These are phyloP conservation scores for Xylaria grammica DNA, from an alignment of 495 filamentous ascomycete genomes.

Conservation along the genomic window DNA sequence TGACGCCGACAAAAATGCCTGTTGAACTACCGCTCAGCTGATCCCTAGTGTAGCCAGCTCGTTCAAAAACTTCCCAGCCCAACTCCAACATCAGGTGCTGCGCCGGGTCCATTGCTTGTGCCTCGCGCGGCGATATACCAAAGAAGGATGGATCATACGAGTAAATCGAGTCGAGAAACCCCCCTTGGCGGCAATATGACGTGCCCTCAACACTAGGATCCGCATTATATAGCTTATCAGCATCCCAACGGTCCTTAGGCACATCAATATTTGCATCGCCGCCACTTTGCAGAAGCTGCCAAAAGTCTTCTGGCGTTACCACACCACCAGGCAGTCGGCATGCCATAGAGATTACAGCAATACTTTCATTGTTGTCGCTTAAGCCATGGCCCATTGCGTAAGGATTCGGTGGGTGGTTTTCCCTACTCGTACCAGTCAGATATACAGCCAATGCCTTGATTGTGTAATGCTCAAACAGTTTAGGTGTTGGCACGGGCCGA, in stretches of 20 bases:
- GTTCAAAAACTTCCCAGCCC: conserved; percentile 46
- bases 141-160: conserved; percentile 47
- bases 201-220: conserved; percentile 24
- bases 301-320: conserved; percentile 35
- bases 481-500: conserved; percentile 24
- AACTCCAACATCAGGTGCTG: conserved; percentile 44
- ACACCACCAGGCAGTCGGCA: conserved; percentile 37
- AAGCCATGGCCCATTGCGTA: background rate
- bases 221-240: conserved; percentile 22
- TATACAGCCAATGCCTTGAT: conserved; percentile 36
- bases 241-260: conserved; percentile 32
- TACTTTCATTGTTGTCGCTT: conserved; percentile 23
- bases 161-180: conserved; percentile 22
- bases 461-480: conserved; percentile 40
- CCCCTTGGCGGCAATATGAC: conserved; percentile 30
- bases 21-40: conserved; percentile 38
- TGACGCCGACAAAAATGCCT: conserved; percentile 45
- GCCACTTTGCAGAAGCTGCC: conserved; percentile 37
- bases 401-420: background rate
- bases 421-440: conserved; percentile 10
- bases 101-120: conserved; percentile 38
- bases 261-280: conserved; percentile 29
- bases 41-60: conserved; percentile 42
- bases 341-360: conserved; percentile 42
- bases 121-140: conserved; percentile 46